These are phyloP conservation scores for Myxozyma mucilagina DNA, from an alignment of 805 yeast genomes.

Conservation along the genomic window DNA sequence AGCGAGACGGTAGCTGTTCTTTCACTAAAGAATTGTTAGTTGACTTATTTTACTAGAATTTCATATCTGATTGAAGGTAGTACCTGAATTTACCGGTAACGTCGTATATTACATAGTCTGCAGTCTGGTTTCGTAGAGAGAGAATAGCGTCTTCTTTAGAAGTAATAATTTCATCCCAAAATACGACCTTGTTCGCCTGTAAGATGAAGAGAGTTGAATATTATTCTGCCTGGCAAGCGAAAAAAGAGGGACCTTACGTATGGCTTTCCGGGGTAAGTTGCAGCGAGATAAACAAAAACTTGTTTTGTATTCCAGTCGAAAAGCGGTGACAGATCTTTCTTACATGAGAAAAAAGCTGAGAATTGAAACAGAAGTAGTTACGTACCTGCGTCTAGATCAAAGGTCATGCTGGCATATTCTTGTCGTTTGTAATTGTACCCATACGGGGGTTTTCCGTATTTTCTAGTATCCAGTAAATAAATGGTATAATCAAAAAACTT, in stretches of 20 bases:
- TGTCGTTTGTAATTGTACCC: slow-evolving; percentile 66
- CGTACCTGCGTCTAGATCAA: slow-evolving; percentile 59
- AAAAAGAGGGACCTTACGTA: slow-evolving; percentile 12
- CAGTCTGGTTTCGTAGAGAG: slow-evolving; percentile 51
- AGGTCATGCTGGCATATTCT: slow-evolving; percentile 65
- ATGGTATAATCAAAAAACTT: background rate
- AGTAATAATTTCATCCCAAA: slow-evolving; percentile 86
- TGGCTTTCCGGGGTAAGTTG: slow-evolving; percentile 65
- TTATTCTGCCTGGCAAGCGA: background rate
- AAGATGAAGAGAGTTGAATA: background rate
- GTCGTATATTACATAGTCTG: slow-evolving; percentile 90
- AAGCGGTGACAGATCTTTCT: slow-evolving; percentile 66
- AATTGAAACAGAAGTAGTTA: background rate
- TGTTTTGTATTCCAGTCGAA: slow-evolving; percentile 98
- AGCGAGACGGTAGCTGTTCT: slow-evolving; percentile 67
- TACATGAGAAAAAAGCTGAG: background rate
- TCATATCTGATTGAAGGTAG: background rate
- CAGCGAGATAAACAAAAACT: slow-evolving; percentile 86
- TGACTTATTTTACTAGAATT: background rate
- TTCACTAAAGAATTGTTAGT: slow-evolving; percentile 45
- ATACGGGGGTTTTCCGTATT: slow-evolving; percentile 53
- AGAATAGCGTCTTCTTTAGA: slow-evolving; percentile 59
- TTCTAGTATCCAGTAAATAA: background rate
- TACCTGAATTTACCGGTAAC: slow-evolving; percentile 53
- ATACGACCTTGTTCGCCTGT: slow-evolving; percentile 63